Evolutionary conservation across 768 basidiomycete genomes (phyloP), one percentile per base, ranked within the genome.

Genomic region (Tubosaeta brunneosetosa): DNA sequence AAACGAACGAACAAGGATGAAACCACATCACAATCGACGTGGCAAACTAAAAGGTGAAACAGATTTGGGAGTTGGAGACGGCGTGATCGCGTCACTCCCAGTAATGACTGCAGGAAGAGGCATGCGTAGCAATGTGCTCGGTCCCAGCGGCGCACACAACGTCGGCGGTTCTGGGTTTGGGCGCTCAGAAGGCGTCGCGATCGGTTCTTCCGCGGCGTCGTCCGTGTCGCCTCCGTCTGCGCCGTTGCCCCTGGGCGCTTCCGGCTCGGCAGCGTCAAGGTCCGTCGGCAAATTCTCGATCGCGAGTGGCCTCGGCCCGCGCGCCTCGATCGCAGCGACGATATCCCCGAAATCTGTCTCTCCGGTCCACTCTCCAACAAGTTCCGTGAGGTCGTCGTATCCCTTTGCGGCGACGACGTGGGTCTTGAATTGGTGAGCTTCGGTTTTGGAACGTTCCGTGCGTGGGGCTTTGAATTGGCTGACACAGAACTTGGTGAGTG

Each of bases 401-500:
- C 71, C 69, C 60, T 92, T 93, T 26, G 86, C 80, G 47, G 75
- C 71, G 19, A 79, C 68, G 29, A 94, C 66, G 0, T 67, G 66
- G 16, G 83, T 75, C 46, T 79, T 78, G 44, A 85, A 68, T 3
- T 71, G 69, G 48, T 80, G 84, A 3, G 82, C 78, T 32, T 86
- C 80, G 1, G 76, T 69, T 61, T 86, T 90, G 33, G 74, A 77
- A 41, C 83, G 69, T 6, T 74, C 73, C 2, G 79, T 68, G 37
- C 84, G 81, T 3, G 77, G 67, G 3, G 83, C 84, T 62, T 86
- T 88, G 78, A 94, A 91, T 65, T 93, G 90, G 13, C 77, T 76
- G 26, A 89, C 71, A 59, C 93, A 91, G 70, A 92, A 94, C 65
- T 94, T 95, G 25, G 94, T 94, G 49, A 88, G 81, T 14, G 84